Evolutionary conservation across 176 grass and related monocot species (phyloP), one percentile per base, ranked within the genome.

Genomic region (Carex kokanica): DNA sequence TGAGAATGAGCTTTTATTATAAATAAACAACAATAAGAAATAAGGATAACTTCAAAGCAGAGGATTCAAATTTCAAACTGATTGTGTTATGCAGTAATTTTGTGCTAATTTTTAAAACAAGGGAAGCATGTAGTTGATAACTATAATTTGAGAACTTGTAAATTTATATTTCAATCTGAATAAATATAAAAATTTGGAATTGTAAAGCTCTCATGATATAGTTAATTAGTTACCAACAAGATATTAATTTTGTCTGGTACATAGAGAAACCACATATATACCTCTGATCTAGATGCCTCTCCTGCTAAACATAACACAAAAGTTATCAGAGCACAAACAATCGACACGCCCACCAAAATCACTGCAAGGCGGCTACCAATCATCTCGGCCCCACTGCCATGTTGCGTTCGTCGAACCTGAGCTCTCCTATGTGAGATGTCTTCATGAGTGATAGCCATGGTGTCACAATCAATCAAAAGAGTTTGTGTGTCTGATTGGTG

Each of bases 271-370:
- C 10, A 49, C 9, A 49, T 12, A 49, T 49, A 40, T 82, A 86
- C 94, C 94, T 94, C 90, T 10, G 95, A 94, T 59, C 95, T 89
- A 3, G 90, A 90, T 47, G 84, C 90, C 60, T 95, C 93, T 23
- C 90, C 93, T 34, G 93, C 88, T 74, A 95, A 93, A 87, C 96
- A 99, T 72, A 95, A 85, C 65, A 99, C 85, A 80, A 99, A 99
- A 74, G 87, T 83, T 78, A 85, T 62, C 84, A 99, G 78, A 82
- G 92, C 89, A 77, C 89, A 93, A 54, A 93, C 54, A 40, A 99
- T 85, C 55, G 97, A 99, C 16, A 99, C 86, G 80, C 65, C 86
- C 32, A 95, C 93, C 36, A 99, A 88, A 64, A 81, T 57, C 60
- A 92, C 83, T 25, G 93, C 83, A 2, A 90, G 83, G 61, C 59